Evolutionary conservation across 140 eudicot genomes (phyloP), one percentile per base, ranked within the genome.

Genomic region (Bidens hawaiensis): DNA sequence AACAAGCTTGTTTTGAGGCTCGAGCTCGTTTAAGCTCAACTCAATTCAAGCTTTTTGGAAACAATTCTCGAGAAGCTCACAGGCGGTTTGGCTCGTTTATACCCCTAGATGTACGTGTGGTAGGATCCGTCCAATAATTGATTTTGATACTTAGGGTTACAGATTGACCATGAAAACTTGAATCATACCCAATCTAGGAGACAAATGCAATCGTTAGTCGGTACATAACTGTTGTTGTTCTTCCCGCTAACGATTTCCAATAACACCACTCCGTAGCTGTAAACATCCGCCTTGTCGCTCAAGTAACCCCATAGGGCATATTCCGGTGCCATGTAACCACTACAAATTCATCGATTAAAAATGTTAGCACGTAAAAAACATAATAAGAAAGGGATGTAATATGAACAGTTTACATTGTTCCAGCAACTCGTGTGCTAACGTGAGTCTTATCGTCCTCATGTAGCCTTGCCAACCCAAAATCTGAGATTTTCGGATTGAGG

Each of bases 251-350:
- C 90, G 13, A 84, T 77, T 78, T 88, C 96, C 78, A 88, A 59
- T 49, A 77, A 52, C 60, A 88, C 80, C 2, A 88, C 82, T 61
- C 96, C 96, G 10, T 69, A 88, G 80, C 96, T 88, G 70, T 88
- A 88, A 61, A 85, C 96, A 55, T 88, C 96, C 9, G 82, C 96
- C 80, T 88, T 88, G 72, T 88, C 82, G 11, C 90, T 85, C 69
- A 88, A 64, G 70, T 88, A 73, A 63, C 94, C 96, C 96, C 90
- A 88, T 0, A 88, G 69, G 2, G 96, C 96, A 18, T 88, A 88
- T 75, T 88, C 94, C 0, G 96, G 96, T 68, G 96, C 96, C 96
- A 89, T 89, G 45, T 89, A 89, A 70, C 97, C 97, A 1, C 97
- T 89, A 77, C 77, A 75, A 48, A 66, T 42, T 60, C 45, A 57